Evolutionary conservation across 75 land plant species (phyloP), one percentile per base, ranked within the genome.

Genomic region (Pinus albicaulis): DNA sequence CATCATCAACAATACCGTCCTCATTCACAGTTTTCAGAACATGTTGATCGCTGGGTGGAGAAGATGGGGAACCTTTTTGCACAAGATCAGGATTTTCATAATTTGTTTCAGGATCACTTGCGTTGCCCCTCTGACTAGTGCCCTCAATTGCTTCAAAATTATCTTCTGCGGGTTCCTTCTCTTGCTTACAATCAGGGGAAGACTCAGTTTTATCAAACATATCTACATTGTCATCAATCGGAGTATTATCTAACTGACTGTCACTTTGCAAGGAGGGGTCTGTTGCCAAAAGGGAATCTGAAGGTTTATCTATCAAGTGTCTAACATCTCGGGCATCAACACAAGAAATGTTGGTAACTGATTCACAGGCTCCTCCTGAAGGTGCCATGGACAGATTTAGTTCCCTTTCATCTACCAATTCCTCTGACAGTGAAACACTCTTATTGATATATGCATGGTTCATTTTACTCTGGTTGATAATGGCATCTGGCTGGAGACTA

Each of bases 1-100:
- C 53, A 55, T 62, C 70, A 22, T 24, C 75, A 79, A 63, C 14
- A 34, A 19, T 34, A 24, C 57, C 55, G 1, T n/a, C 73, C 22
- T 76, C 77, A 26, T 72, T 48, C 1, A 55, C 52, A 72, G 56
- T 72, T 44, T 72, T 55, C 10, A 19, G 38, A 38, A 72, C 13
- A 55, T 72, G 52, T 72, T 55, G 73, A 41, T 55, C 44, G 0
- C 19, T 44, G 14, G 26, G 4, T 52, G 16, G 26, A 72, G 44
- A 22, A 23, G 31, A 55, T 72, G 56, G 31, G 28, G 31, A 12
- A 14, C 31, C 22, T 72, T 12, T 55, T 25, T 72, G 52, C 20
- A 36, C 52, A 38, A 10, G 38, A 5, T 66, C 48, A 34, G 20
- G 5, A 66, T 26, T 26, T 19, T 66, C 70, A 15, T 66, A 1